Conservation (phyloP, 208 protist genomes). For the Acanthamoeba triangularis region DNA sequence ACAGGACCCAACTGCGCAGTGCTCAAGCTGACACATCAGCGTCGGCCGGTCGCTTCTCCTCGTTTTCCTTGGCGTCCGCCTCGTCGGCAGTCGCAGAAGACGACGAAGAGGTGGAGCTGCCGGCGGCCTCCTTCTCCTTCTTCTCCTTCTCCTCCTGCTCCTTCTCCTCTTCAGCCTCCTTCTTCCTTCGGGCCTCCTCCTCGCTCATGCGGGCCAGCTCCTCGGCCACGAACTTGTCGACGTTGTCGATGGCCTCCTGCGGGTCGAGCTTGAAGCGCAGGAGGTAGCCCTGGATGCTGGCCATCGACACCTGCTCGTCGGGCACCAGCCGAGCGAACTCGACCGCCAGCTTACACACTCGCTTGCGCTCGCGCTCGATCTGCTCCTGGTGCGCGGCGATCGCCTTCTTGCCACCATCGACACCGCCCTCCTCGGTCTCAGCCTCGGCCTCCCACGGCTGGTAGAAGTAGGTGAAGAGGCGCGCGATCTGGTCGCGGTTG, state of each 20-base stretch:
- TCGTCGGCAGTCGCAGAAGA: no score
- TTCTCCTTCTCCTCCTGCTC: background rate
- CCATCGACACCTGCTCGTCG: background rate
- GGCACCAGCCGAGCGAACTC: background rate
- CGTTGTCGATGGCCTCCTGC: background rate
- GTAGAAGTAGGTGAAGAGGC: constrained; percentile 12
- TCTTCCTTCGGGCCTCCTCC: background rate
- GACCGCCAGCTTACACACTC: background rate
- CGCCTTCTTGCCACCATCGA: no score
- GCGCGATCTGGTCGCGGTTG: no score
- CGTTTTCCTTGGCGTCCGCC: no score
- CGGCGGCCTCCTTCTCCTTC: no score
- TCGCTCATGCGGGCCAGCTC: background rate
- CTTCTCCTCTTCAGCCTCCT: background rate
- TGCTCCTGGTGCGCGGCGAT: no score
- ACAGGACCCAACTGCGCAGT: no score
- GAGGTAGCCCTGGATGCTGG: background rate
- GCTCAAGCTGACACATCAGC: no score
- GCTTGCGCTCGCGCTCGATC: background rate
- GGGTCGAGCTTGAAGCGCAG: no score
- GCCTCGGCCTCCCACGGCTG: background rate
- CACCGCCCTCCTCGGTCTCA: background rate
- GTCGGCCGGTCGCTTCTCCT: no score
- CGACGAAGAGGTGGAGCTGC: no score
- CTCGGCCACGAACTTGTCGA: background rate